Base-by-base conservation (phyloP, 2,329 filamentous ascomycete genomes). In the Cadophora malorum region DNA sequence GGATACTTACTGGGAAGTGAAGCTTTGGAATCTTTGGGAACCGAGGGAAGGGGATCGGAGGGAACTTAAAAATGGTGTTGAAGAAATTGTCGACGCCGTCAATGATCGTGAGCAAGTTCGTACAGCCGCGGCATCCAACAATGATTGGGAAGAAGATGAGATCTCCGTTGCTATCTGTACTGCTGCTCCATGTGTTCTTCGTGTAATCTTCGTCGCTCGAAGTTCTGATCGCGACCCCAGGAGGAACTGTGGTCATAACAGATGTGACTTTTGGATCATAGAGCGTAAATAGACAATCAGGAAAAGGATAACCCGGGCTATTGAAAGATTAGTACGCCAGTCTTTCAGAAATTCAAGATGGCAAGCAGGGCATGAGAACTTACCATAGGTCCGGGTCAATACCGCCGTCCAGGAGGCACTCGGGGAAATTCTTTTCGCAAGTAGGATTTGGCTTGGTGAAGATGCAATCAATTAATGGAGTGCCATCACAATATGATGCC, bases 71-170 rank as follows among this genome's bases (percentile, higher is more conserved):
- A 5, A 59, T 38, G 2, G 55, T 59, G 31, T 59, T 59, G 33
- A 59, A 41, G n/a, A 59, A 59, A 16, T 33, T n/a, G n/a, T 59
- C 55, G 21, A 59, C 21, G 16, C 33, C 31, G 10, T 59, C 33
- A 21, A 59, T 41, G 33, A 59, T 41, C 3, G 33, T 41, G 14
- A 59, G 33, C 5, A 59, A 14, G 35, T 16, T 59, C n/a, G 55
- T 59, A 9, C 55, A 59, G n/a, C 8, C 55, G 12, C 19, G 55
- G 14, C 55, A 59, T 25, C 55, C 55, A 14, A 59, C 55, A 9
- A 59, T 59, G n/a, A 59, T 25, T 41, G 55, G 55, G 33, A 59
- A 59, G 55, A 59, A 59, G 19, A 59, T 41, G 4, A 59, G n/a
- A 25, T 59, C 14, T 25, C n/a, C 55, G 55, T 59, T 33, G 31